phyloP scores from a whole-genome alignment of 2,329 filamentous ascomycete species.

The Penicillium crustosum region DNA sequence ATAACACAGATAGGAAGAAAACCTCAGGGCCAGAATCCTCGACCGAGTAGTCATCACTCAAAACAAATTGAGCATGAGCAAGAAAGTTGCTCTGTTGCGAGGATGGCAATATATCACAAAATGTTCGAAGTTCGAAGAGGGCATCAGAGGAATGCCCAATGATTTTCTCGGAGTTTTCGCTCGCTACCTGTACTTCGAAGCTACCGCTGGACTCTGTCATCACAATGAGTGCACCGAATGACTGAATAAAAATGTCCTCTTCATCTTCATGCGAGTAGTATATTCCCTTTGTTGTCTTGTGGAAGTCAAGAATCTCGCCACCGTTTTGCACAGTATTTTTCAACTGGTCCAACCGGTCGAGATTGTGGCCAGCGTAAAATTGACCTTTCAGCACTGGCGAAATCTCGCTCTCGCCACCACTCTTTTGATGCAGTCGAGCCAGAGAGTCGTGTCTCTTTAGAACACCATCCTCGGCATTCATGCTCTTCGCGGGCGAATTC shows the following conservation, averaged over 20 bases:
- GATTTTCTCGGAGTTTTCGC: constrained; percentile 72
- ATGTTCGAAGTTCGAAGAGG: constrained; percentile 70
- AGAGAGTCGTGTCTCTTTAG: constrained; percentile 2
- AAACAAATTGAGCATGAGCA: constrained; percentile 80
- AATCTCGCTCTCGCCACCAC: not conserved
- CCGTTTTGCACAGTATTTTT: constrained; percentile 1
- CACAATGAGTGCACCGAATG: constrained; percentile 73
- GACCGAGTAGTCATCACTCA: constrained; percentile 74
- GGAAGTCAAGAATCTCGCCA: constrained; percentile 9
- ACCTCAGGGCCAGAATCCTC: constrained; percentile 76
- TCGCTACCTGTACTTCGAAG: constrained; percentile 68
- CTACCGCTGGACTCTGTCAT: constrained; percentile 66
- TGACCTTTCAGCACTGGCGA: not conserved
- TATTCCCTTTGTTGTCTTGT: constrained; percentile 4
- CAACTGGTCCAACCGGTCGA: not conserved
- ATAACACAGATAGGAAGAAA: constrained; percentile 70
- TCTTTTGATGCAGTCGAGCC: constrained; percentile 9
- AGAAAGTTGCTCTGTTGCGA: constrained; percentile 77
- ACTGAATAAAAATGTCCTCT: constrained; percentile 72
- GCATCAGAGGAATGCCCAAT: constrained; percentile 73
- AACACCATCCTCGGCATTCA: not conserved
- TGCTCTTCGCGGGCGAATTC: not conserved
- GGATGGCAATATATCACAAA: constrained; percentile 78
- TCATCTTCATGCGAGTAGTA: constrained; percentile 45
- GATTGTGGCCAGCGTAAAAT: not conserved